Evolutionary conservation across 805 yeast species (phyloP).

Genomic region (Cyberlindnera euphorbiae): DNA sequence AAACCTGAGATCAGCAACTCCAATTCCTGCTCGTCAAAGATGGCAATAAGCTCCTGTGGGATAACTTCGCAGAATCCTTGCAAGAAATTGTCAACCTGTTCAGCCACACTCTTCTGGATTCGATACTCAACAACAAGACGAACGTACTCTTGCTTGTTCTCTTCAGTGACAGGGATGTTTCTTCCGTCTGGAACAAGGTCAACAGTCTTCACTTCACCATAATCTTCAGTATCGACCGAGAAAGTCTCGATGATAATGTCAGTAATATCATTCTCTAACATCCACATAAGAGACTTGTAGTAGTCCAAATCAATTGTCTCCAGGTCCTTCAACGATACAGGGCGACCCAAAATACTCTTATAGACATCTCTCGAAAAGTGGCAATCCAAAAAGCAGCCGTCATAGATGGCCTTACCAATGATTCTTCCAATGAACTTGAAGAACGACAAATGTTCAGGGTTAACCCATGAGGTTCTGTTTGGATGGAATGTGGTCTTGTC

Average conservation of each 20-base stretch:
- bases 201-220: conserved; percentile 80
- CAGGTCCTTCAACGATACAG: conserved; percentile 87
- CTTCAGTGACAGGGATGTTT: conserved; percentile 82
- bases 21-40: conserved; percentile 93
- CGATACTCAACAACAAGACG: conserved; percentile 81
- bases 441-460: conserved; percentile 88
- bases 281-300: conserved; percentile 90
- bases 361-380: conserved; percentile 95
- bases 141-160: conserved; percentile 87
- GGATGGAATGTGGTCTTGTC: conserved; percentile 96
- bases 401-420: conserved; percentile 91
- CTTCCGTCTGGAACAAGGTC: conserved; percentile 83
- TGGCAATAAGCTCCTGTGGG: conserved; percentile 74
- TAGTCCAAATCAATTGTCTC: conserved; percentile 90
- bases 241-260: conserved; percentile 93
- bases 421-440: conserved; percentile 92
- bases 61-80: conserved; percentile 88
- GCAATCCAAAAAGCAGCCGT: conserved; percentile 81
- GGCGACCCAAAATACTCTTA: conserved; percentile 73
- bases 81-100: conserved; percentile 81
- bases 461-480: conserved; percentile 83
- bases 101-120: conserved; percentile 74
- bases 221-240: conserved; percentile 88
- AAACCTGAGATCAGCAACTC: conserved; percentile 90
- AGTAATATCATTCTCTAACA: conserved; percentile 93